Evolutionary conservation across 768 basidiomycete species (phyloP).

Genomic region (Pisolithus albus): DNA sequence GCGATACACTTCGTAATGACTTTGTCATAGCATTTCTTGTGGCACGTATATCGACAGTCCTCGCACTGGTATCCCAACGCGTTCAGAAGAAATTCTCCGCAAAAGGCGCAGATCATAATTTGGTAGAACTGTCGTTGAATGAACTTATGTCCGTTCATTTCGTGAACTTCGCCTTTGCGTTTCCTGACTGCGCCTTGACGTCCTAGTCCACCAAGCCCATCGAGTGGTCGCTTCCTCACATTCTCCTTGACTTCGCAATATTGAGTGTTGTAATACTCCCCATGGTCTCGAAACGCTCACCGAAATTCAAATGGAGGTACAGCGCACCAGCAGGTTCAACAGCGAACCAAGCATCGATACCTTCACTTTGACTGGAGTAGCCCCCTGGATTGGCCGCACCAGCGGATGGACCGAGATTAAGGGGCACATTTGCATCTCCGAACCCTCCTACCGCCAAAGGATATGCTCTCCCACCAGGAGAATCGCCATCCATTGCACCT

Average conservation of each 20-base stretch:
- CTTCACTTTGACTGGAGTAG: constrained; percentile 44
- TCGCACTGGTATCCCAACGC: constrained; percentile 99
- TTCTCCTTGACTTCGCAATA: constrained; percentile 84
- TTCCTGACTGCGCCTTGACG: constrained; percentile 98
- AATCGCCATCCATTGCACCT: constrained; percentile 72
- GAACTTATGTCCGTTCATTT: constrained; percentile 99
- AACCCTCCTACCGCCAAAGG: constrained; percentile 41
- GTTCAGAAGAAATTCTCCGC: constrained; percentile 95
- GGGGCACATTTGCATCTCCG: constrained; percentile 38
- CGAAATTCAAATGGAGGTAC: constrained; percentile 81
- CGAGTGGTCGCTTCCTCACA: constrained; percentile 90
- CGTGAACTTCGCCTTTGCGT: constrained; percentile 95
- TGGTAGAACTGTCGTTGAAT: constrained; percentile 97
- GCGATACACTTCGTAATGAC: constrained; percentile 99
- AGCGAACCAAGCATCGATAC: constrained; percentile 94
- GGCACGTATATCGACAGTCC: constrained; percentile 97
- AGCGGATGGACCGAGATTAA: constrained; percentile 28
- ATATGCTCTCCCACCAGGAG: constrained; percentile 39
- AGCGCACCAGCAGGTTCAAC: constrained; percentile 97
- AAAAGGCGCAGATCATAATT: constrained; percentile 96
- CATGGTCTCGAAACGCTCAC: constrained; percentile 41
- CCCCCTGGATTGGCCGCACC: constrained; percentile 22
- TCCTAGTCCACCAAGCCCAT: constrained; percentile 85
- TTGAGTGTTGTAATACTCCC: not conserved
- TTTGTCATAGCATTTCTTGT: constrained; percentile 98